Base-by-base conservation (phyloP, 1,284 basidiomycete species). In the Pseudozyma hubeiensis region DNA sequence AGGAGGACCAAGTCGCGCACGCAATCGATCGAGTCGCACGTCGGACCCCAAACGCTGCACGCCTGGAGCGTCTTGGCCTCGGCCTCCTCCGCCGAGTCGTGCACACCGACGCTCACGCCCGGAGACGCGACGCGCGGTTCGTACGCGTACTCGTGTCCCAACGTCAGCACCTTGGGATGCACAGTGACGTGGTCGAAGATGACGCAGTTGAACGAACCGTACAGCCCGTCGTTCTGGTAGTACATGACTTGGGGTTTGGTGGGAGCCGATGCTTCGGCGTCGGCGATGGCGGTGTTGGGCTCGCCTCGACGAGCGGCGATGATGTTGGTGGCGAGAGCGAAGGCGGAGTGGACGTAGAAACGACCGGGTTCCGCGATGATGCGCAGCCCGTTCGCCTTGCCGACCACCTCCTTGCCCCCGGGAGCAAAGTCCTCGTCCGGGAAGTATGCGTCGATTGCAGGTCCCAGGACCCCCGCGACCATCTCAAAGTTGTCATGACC, bases 171-270 rank as follows among this genome's bases (percentile, higher is more conserved):
- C 85, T 92, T 90, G 43, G 93, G 93, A 80, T 91, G 89, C 17
- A 93, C 91, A 65, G 90, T 89, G 83, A 94, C 92, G 86, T 95
- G 94, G 86, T 96, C 93, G 85, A 95, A 96, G 83, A 96, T 87
- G 85, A 93, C 92, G 86, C 93, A 94, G 89, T 99, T 98, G 89
- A 99, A 98, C 19, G 96, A 92, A 56, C 96, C 95, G 86, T 99
- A 99, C 43, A 83, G 72, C 35, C 82, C 82, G 60, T 84, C 82
- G 66, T 84, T 84, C 65, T 83, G 81, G 69, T 84, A 84, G 65
- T 81, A 81, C 82, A 84, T 84, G 8, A 82, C 81, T 60, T 77
- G 59, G 11, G 82, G 81, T 55, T 77, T 75, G 53, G 47, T 62
- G 8, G 39, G 33, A 1, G 37, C 46, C 3, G 24, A 34, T 3